A percentile compares a stretch with the other conserved stretches of the same genome.
These are phyloP conservation scores for Diplodia intermedia DNA, from an alignment of 2,329 filamentous ascomycete species.

Conservation along the genomic window DNA sequence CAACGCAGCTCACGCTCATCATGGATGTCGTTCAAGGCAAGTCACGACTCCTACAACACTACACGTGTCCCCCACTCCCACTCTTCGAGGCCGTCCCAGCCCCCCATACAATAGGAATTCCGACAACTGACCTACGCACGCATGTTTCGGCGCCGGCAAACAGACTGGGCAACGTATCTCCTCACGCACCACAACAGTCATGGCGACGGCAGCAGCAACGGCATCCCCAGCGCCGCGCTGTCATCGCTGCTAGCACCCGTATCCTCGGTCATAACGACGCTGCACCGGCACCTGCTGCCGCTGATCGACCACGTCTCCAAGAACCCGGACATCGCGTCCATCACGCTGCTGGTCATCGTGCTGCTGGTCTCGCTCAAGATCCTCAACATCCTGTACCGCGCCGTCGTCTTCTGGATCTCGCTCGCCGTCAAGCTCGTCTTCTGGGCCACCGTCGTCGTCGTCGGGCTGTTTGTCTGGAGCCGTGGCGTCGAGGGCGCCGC, in stretches of 20 bases:
- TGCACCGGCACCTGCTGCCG: slow-evolving; percentile 43
- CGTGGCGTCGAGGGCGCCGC: slow-evolving; percentile 70
- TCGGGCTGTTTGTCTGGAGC: slow-evolving; percentile 64
- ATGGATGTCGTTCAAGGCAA: slow-evolving; percentile 36
- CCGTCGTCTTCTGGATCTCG: slow-evolving; percentile 79
- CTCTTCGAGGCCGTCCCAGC: neutral
- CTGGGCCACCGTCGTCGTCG: slow-evolving; percentile 65
- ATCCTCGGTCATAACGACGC: neutral
- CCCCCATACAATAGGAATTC: neutral
- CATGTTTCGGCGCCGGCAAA: neutral
- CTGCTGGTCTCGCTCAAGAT: slow-evolving; percentile 71
- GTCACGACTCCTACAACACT: neutral
- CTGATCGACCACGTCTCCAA: slow-evolving; percentile 44
- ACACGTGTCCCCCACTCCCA: neutral
- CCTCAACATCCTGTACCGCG: slow-evolving; percentile 71
- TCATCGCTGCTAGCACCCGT: neutral
- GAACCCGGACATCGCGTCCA: slow-evolving; percentile 56
- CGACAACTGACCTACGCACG: neutral
- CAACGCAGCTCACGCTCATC: neutral
- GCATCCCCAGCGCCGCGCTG: neutral
- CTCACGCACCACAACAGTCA: slow-evolving; percentile 14
- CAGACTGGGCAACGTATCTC: slow-evolving; percentile 31
- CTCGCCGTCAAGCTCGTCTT: slow-evolving; percentile 68
- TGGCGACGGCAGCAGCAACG: neutral
- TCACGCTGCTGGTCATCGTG: slow-evolving; percentile 64